These are phyloP conservation scores for Neurospora sp. DNA, from an alignment of 2,329 filamentous ascomycete species.

Conservation along the genomic window DNA sequence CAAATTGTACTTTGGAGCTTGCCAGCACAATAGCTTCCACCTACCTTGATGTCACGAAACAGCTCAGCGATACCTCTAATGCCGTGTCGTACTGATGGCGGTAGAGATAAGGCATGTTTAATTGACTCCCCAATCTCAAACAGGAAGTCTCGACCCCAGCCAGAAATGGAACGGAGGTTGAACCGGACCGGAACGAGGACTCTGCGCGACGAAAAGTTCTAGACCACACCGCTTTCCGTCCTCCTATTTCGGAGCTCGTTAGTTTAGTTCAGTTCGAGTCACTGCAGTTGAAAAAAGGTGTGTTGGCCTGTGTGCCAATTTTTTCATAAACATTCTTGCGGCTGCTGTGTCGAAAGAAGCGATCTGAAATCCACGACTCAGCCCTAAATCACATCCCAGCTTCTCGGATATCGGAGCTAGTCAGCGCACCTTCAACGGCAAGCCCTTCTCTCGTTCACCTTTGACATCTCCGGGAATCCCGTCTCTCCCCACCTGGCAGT, in stretches of 20 bases:
- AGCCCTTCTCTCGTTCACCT: not conserved
- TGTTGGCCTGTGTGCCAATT: not conserved
- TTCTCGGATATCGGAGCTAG: not conserved
- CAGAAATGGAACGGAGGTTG: not conserved
- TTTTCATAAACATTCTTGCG: not conserved
- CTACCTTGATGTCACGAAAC: not conserved
- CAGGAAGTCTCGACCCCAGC: not conserved
- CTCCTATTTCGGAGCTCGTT: not conserved
- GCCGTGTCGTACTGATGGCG: not conserved
- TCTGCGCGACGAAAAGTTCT: not conserved
- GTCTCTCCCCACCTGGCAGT: not conserved
- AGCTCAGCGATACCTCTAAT: not conserved
- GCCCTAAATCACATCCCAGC: not conserved
- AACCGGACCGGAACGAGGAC: not conserved
- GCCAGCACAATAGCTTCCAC: not conserved
- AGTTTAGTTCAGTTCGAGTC: not conserved
- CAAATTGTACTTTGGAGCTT: not conserved
- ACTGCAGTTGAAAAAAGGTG: not conserved
- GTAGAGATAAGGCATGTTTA: not conserved
- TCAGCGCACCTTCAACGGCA: not conserved
- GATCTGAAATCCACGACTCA: not conserved
- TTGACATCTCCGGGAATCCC: not conserved
- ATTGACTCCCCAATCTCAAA: not conserved
- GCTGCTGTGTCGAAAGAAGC: not conserved
- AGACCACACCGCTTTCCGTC: not conserved